Conservation (phyloP, 2,329 filamentous ascomycete genomes). For the Trichoderma gracile region DNA sequence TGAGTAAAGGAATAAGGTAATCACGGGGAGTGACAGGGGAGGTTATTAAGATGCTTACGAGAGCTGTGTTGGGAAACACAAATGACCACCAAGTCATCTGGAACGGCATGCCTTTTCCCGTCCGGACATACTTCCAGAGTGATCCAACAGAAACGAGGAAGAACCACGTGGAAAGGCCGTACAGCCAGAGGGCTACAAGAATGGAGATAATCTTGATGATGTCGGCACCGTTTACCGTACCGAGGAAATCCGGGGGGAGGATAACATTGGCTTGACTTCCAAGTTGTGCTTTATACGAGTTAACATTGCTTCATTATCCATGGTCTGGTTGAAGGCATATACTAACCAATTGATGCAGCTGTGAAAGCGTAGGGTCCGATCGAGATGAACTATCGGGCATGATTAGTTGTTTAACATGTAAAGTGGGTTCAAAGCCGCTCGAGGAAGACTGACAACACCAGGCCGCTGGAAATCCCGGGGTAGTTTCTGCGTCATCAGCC, state of each 20-base stretch:
- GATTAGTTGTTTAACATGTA: not conserved
- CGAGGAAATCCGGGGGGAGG: constrained; percentile 47
- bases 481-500: constrained; percentile 84
- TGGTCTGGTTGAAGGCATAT: not conserved
- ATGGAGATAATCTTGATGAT: constrained; percentile 53
- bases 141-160: constrained; percentile 78
- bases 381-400: constrained; percentile 63
- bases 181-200: constrained; percentile 75
- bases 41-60: constrained; percentile 42
- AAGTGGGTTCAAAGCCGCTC: not conserved
- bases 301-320: not conserved
- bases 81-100: constrained; percentile 87
- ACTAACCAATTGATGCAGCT: constrained; percentile 44
- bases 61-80: constrained; percentile 76
- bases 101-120: constrained; percentile 64
- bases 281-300: constrained; percentile 40
- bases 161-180: constrained; percentile 82
- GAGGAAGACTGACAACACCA: constrained; percentile 57
- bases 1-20: not conserved
- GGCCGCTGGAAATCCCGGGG: constrained; percentile 74
- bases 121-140: constrained; percentile 65
- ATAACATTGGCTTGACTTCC: constrained; percentile 47
- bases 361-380: constrained; percentile 72
- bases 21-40: too few relatives aligned
- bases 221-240: constrained; percentile 44